phyloP scores from a whole-genome alignment of 306 rosid genomes.

The Nissolia schottii region DNA sequence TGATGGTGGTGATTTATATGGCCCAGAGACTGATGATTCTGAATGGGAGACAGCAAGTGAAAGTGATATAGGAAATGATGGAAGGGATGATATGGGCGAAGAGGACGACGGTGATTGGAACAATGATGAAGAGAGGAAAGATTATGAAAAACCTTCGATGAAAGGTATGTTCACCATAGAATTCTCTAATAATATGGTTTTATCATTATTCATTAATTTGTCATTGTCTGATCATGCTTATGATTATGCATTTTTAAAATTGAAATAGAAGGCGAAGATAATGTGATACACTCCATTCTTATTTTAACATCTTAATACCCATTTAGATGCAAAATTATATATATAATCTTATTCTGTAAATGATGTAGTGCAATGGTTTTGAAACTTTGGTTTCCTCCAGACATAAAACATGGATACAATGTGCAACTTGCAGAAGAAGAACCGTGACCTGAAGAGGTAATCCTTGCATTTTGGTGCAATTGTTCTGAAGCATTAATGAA shows the following conservation, averaged over 20 bases:
- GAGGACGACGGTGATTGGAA: conserved; percentile 83
- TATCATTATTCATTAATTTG: background rate
- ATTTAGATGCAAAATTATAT: background rate
- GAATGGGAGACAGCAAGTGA: conserved; percentile 99
- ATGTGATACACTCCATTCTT: background rate
- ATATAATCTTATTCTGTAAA: background rate
- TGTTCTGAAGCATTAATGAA: background rate
- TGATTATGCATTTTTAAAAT: background rate
- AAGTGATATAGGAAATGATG: conserved; percentile 92
- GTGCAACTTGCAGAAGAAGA: conserved; percentile 70
- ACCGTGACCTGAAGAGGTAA: conserved; percentile 30
- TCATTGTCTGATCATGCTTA: conserved; percentile 3
- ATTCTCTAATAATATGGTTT: conserved; percentile 4
- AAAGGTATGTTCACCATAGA: conserved; percentile 53
- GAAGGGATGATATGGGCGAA: conserved; percentile 74
- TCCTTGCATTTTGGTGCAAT: conserved; percentile 17
- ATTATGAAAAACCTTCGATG: conserved; percentile 63
- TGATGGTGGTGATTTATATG: conserved; percentile 81
- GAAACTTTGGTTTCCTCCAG: conserved; percentile 50
- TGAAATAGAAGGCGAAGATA: background rate
- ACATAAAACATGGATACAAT: conserved; percentile 64
- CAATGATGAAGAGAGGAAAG: conserved; percentile 67
- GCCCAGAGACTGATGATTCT: conserved; percentile 84
- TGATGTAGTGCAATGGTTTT: conserved; percentile 21
- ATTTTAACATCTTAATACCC: background rate